Evolutionary conservation across 352 stramenopile species (phyloP).

Genomic region (Pythium utonaiense): DNA sequence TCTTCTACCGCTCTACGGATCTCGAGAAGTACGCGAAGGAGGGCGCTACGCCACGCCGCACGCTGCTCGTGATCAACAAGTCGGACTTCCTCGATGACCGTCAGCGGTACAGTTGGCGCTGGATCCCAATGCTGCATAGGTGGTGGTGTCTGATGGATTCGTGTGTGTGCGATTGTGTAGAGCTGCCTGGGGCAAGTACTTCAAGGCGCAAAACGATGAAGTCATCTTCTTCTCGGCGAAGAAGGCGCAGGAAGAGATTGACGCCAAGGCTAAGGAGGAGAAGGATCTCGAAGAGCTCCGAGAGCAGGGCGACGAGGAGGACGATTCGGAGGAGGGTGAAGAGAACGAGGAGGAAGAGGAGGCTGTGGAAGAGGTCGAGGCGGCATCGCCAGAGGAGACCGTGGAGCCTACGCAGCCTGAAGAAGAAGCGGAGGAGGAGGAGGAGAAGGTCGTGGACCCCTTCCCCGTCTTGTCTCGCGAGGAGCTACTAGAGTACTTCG

Average conservation of each 20-base stretch:
- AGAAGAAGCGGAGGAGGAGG: conserved; percentile 10
- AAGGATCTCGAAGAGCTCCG: conserved; percentile 34
- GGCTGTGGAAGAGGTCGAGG: neutral
- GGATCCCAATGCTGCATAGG: too few species aligned
- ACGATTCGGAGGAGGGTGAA: conserved; percentile 30
- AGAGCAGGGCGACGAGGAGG: conserved; percentile 37
- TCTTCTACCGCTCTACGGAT: conserved; percentile 97
- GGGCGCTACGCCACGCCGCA: conserved; percentile 83
- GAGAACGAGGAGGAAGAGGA: conserved; percentile 17
- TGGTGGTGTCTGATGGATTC: neutral
- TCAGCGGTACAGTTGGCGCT: too few species aligned
- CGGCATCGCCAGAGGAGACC: neutral
- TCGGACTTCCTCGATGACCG: conserved; percentile 95
- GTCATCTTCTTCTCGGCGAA: conserved; percentile 99
- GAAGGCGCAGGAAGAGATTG: conserved; percentile 90
- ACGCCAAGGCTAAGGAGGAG: conserved; percentile 69
- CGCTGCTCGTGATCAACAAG: conserved; percentile 99
- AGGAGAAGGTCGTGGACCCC: conserved; percentile 10
- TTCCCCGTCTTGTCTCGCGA: conserved; percentile 71
- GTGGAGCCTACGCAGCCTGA: conserved; percentile 19
- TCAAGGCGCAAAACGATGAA: conserved; percentile 87
- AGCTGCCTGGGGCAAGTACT: conserved; percentile 93
- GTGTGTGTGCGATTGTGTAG: conserved; percentile 23
- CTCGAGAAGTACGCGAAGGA: conserved; percentile 95
- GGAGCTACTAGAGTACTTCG: conserved; percentile 75